Percentiles rank a stretch among this genome's conserved stretches.
Conservation (phyloP, 2,329 filamentous ascomycete species). For the Penicillium sp. region DNA sequence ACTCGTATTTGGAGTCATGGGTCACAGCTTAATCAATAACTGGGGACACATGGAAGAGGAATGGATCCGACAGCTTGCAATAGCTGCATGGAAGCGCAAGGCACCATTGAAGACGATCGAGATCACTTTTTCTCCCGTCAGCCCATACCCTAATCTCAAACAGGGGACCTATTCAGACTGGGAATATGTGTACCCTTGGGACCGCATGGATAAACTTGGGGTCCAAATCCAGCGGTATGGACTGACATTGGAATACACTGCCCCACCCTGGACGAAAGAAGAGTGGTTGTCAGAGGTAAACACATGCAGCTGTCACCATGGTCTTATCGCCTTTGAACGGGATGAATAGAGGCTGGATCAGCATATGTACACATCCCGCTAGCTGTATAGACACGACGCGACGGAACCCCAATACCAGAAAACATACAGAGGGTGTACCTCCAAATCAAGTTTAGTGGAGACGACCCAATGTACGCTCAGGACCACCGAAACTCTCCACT, state of each 20-base stretch:
- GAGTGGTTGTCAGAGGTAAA: slow-evolving; percentile 3
- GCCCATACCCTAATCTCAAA: slow-evolving; percentile 4
- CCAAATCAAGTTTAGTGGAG: not conserved
- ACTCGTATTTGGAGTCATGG: slow-evolving; percentile 6
- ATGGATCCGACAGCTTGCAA: slow-evolving; percentile 63
- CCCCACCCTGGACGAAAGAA: slow-evolving; percentile 7
- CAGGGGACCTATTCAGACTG: slow-evolving; percentile 5
- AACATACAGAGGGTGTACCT: not conserved
- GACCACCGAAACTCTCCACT: not conserved
- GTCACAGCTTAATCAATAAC: slow-evolving; percentile 9
- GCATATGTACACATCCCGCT: not conserved
- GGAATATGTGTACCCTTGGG: slow-evolving; percentile 10
- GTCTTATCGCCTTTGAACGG: not conserved
- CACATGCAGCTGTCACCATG: not conserved
- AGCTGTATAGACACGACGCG: not conserved
- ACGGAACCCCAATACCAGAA: not conserved
- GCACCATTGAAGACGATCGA: slow-evolving; percentile 7
- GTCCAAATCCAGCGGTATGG: slow-evolving; percentile 5
- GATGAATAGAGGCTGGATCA: not conserved
- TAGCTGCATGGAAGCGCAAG: slow-evolving; percentile 68
- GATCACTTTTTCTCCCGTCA: slow-evolving; percentile 2
- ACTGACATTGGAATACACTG: slow-evolving; percentile 1
- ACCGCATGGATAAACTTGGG: slow-evolving; percentile 1
- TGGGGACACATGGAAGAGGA: slow-evolving; percentile 52
- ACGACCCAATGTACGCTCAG: too few species aligned